A percentile compares a stretch with the other conserved stretches of the same genome.
phyloP scores from a whole-genome alignment of 768 basidiomycete genomes.

The Agaricus sinodeliciosus region DNA sequence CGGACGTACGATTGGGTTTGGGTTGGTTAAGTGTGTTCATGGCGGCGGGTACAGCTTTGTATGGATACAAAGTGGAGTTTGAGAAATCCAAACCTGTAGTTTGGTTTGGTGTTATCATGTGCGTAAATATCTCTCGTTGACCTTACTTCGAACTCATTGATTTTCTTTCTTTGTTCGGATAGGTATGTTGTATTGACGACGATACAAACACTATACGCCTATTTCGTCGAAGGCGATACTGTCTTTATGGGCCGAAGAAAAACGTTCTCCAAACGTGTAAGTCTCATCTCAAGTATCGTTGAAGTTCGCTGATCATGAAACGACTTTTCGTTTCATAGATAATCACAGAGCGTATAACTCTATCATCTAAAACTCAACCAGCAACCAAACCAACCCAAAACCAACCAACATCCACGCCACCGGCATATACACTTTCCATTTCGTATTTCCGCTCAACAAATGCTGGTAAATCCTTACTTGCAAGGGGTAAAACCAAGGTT shows the following conservation, averaged over 20 bases:
- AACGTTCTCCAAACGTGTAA: conserved; percentile 73
- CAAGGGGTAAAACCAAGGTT: conserved; percentile 55
- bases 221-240: conserved; percentile 76
- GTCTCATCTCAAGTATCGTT: no score
- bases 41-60: conserved; percentile 74
- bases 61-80: conserved; percentile 86
- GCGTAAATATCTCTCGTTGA: conserved; percentile 24
- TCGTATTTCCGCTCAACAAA: conserved; percentile 76
- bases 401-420: conserved; percentile 30
- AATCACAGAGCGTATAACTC: conserved; percentile 82
- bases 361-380: conserved; percentile 64
- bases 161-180: not conserved
- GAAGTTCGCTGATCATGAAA: no score
- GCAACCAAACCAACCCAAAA: conserved; percentile 29
- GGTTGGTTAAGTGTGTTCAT: conserved; percentile 86
- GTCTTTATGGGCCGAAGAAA: conserved; percentile 89
- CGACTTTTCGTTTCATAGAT: conserved; percentile 44
- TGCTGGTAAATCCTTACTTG: conserved; percentile 80
- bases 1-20: conserved; percentile 79
- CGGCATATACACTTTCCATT: conserved; percentile 61
- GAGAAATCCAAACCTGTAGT: conserved; percentile 80
- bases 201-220: conserved; percentile 75
- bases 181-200: conserved; percentile 75
- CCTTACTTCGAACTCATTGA: conserved; percentile 4
- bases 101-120: conserved; percentile 74